These are phyloP conservation scores for Eleusine coracana DNA, from an alignment of 176 grass and related monocot genomes.

Conservation along the genomic window DNA sequence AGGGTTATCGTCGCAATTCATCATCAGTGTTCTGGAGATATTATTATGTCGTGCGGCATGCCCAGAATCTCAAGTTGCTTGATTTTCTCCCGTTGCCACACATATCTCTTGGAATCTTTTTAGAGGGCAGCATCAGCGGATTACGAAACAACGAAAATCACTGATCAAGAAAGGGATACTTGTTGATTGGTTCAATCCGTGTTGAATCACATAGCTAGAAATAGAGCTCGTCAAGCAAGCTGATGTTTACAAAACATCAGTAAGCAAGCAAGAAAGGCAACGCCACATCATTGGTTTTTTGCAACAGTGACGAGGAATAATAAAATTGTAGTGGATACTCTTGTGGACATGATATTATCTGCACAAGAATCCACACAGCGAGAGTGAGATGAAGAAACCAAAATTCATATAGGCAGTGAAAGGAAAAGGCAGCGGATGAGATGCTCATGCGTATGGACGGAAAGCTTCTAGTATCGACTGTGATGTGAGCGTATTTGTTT, in stretches of 20 bases:
- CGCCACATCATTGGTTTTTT: not conserved
- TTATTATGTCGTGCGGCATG: slow-evolving; percentile 1
- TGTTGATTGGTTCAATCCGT: not conserved
- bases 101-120: slow-evolving; percentile 23
- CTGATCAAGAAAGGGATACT: slow-evolving; percentile 26
- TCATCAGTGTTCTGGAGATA: slow-evolving; percentile 14
- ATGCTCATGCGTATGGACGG: slow-evolving; percentile 26
- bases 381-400: not conserved
- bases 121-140: not conserved
- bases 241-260: not conserved
- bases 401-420: too few relatives aligned
- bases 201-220: slow-evolving; percentile 7
- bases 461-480: slow-evolving; percentile 12
- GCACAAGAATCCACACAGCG: not conserved
- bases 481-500: slow-evolving; percentile 35
- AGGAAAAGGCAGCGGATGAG: not conserved
- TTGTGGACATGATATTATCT: not conserved
- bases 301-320: not conserved
- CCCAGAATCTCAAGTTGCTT: slow-evolving; percentile 12
- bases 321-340: not conserved
- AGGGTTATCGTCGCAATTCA: slow-evolving; percentile 43
- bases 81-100: not conserved
- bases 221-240: slow-evolving; percentile 34
- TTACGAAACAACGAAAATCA: slow-evolving; percentile 15
- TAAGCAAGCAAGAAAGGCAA: not conserved